Evolutionary conservation across 352 stramenopile genomes (phyloP).

Genomic region (Elongisporangium anandrum): DNA sequence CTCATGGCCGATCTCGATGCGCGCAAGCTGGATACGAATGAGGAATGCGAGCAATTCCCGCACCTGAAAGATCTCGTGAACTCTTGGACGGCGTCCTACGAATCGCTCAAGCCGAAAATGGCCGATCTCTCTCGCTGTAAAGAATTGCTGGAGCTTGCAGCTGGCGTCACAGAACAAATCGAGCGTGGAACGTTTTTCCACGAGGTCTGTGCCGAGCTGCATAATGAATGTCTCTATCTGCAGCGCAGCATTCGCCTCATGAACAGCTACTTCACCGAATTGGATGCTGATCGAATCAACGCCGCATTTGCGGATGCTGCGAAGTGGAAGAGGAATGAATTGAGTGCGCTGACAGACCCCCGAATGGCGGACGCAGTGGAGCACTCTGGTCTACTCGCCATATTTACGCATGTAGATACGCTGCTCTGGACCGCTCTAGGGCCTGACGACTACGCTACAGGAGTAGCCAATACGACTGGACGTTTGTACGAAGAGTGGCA

Average conservation of each 20-base stretch:
- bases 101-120: not conserved
- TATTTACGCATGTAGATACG: slow-evolving; percentile 24
- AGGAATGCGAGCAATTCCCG: slow-evolving; percentile 27
- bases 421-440: slow-evolving; percentile 37
- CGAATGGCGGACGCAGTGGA: slow-evolving; percentile 35
- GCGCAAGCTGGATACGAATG: slow-evolving; percentile 14
- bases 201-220: slow-evolving; percentile 30
- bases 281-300: slow-evolving; percentile 51
- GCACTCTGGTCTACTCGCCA: slow-evolving; percentile 27
- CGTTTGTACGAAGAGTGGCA: slow-evolving; percentile 62
- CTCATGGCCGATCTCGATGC: slow-evolving; percentile 32
- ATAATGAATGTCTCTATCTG: slow-evolving; percentile 39
- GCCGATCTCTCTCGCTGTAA: not conserved
- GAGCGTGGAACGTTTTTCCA: slow-evolving; percentile 28
- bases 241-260: slow-evolving; percentile 42
- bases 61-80: slow-evolving; percentile 26
- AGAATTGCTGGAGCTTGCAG: slow-evolving; percentile 14
- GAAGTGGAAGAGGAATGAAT: slow-evolving; percentile 28
- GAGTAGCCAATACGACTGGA: slow-evolving; percentile 17
- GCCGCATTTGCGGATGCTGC: slow-evolving; percentile 17
- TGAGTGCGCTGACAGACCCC: slow-evolving; percentile 30
- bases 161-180: slow-evolving; percentile 22
- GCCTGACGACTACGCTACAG: slow-evolving; percentile 38
- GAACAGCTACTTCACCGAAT: slow-evolving; percentile 53
- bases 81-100: slow-evolving; percentile 11